phyloP scores from a whole-genome alignment of 768 basidiomycete species.

The Harrya chromipes region DNA sequence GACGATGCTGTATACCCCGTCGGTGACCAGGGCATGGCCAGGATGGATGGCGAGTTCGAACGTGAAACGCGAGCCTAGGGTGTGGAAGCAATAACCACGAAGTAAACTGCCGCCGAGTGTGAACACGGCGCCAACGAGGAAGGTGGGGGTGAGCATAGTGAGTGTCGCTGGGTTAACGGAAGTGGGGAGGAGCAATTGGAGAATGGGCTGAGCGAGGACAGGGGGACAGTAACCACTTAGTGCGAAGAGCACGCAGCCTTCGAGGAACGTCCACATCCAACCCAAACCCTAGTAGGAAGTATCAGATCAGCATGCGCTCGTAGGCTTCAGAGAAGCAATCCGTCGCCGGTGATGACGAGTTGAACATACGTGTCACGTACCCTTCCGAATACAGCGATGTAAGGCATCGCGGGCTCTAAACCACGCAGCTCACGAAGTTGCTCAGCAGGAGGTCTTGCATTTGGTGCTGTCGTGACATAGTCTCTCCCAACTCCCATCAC shows the following conservation, averaged over 20 bases:
- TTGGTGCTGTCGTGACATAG: conserved; percentile 12
- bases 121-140: conserved; percentile 8
- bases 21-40: conserved; percentile 24
- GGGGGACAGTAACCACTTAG: conserved; percentile 2
- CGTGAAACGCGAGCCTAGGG: conserved; percentile 25
- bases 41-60: conserved; percentile 25
- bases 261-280: conserved; percentile 8
- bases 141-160: conserved; percentile 11
- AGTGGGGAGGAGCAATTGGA: not conserved
- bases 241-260: conserved; percentile 3
- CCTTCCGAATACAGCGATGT: not conserved
- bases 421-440: conserved; percentile 2
- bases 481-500: not conserved
- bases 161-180: not conserved
- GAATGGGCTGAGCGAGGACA: conserved; percentile 1
- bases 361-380: not conserved
- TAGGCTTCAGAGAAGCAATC: no score
- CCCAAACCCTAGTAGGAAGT: not conserved
- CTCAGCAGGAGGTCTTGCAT: conserved; percentile 8
- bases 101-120: conserved; percentile 8
- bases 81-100: conserved; percentile 15
- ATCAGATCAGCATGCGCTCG: not conserved
- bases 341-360: not conserved
- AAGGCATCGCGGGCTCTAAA: not conserved
- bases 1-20: conserved; percentile 25